A percentile compares a stretch with the other conserved stretches of the same genome.
phyloP scores from a whole-genome alignment of 345 rosid genomes.

The Gossypium anomalum region DNA sequence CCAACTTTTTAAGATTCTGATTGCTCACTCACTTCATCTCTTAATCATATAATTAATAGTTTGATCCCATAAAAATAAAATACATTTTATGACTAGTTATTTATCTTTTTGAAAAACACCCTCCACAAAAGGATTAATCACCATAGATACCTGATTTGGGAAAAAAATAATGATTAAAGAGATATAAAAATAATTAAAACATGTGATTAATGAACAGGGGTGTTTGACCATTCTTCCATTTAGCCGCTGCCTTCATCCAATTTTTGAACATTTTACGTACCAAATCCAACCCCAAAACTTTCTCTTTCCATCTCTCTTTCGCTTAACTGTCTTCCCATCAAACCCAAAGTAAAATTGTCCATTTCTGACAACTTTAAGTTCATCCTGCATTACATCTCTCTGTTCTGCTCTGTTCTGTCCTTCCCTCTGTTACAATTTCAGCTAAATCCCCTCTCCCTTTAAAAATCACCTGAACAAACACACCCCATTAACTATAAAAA shows the following conservation, averaged over 20 bases:
- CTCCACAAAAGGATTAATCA: no score
- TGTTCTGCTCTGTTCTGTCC: not conserved
- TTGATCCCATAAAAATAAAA: accelerated
- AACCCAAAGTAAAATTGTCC: not conserved
- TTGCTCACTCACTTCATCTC: no score
- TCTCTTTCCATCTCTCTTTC: slow-evolving; percentile 1
- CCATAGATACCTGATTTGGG: no score
- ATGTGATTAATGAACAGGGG: not conserved
- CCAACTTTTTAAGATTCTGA: accelerated
- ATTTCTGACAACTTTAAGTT: slow-evolving; percentile 1
- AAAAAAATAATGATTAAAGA: no score
- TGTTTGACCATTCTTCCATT: slow-evolving; percentile 23
- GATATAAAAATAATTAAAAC: not conserved
- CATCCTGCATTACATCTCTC: not conserved
- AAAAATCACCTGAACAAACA: not conserved
- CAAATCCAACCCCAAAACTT: not conserved
- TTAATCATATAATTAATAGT: no score
- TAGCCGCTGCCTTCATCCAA: not conserved
- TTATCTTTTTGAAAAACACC: no score
- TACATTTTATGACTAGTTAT: no score
- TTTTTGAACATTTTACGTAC: slow-evolving; percentile 1
- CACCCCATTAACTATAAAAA: not conserved
- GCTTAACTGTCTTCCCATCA: slow-evolving; percentile 1
- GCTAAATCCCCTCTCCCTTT: not conserved
- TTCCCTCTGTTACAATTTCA: slow-evolving; percentile 4